A percentile compares a stretch with the other conserved stretches of the same genome.
Conservation (phyloP, 169 alveolate species). For the Plasmodium vivax region DNA sequence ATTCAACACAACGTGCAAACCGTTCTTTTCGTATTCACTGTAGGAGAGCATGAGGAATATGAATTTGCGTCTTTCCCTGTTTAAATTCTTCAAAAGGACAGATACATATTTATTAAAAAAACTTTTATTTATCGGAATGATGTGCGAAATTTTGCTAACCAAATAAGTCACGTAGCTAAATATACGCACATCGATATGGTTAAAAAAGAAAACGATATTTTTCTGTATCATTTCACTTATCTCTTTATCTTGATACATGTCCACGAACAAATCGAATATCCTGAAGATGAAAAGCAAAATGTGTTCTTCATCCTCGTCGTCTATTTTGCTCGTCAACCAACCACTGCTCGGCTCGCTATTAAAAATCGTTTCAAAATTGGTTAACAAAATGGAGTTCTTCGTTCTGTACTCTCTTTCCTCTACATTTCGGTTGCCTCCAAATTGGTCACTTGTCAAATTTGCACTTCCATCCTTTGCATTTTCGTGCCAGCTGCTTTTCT, state of each 20-base stretch:
- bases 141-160: slow-evolving; percentile 22
- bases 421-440: background rate
- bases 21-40: slow-evolving; percentile 39
- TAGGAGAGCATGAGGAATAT: slow-evolving; percentile 51
- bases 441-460: background rate
- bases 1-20: slow-evolving; percentile 19
- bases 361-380: slow-evolving; percentile 52
- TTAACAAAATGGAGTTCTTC: slow-evolving; percentile 10
- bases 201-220: slow-evolving; percentile 51
- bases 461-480: background rate
- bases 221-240: slow-evolving; percentile 31
- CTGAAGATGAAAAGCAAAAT: slow-evolving; percentile 26
- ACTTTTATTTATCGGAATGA: slow-evolving; percentile 38
- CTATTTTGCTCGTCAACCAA: slow-evolving; percentile 58
- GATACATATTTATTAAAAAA: slow-evolving; percentile 69
- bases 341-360: slow-evolving; percentile 43
- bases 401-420: background rate
- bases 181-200: slow-evolving; percentile 22
- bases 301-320: slow-evolving; percentile 58
- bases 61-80: slow-evolving; percentile 35
- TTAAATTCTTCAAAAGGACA: slow-evolving; percentile 57
- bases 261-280: slow-evolving; percentile 33
- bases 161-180: slow-evolving; percentile 62
- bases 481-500: background rate
- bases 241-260: slow-evolving; percentile 53